Conservation (phyloP, 805 yeast genomes). For the Hermanozyma aechmeae region DNA sequence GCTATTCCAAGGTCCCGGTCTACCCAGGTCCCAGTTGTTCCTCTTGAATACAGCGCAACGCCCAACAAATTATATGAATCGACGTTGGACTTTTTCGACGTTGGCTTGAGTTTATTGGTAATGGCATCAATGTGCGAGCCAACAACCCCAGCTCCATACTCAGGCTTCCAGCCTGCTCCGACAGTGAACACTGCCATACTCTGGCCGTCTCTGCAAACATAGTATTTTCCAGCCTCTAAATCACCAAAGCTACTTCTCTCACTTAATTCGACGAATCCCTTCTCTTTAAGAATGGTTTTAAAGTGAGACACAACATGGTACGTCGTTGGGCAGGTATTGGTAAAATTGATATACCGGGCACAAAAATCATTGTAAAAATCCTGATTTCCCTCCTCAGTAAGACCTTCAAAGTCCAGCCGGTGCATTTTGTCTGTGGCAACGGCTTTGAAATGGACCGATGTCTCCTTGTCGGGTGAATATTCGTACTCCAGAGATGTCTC, state of each 20-base stretch:
- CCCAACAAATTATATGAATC: constrained; percentile 29
- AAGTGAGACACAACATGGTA: constrained; percentile 24
- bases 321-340: constrained; percentile 32
- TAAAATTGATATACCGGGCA: constrained; percentile 18
- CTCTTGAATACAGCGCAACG: constrained; percentile 33
- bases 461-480: no score
- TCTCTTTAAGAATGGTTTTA: constrained; percentile 10
- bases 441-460: no score
- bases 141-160: constrained; percentile 16
- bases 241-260: constrained; percentile 12
- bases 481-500: no score
- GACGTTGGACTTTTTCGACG: constrained; percentile 10
- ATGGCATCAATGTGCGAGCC: constrained; percentile 31
- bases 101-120: constrained; percentile 25
- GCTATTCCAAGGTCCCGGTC: constrained; percentile 36
- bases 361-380: constrained; percentile 11
- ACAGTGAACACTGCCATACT: constrained; percentile 27
- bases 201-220: constrained; percentile 21
- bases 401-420: no score
- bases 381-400: no score
- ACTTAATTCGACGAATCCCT: constrained; percentile 19
- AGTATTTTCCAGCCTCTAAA: constrained; percentile 14
- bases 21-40: constrained; percentile 25
- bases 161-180: constrained; percentile 28
- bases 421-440: no score